Evolutionary conservation across 2,329 filamentous ascomycete genomes (phyloP), one percentile per base, ranked within the genome.

Genomic region (Lomentospora prolificans): DNA sequence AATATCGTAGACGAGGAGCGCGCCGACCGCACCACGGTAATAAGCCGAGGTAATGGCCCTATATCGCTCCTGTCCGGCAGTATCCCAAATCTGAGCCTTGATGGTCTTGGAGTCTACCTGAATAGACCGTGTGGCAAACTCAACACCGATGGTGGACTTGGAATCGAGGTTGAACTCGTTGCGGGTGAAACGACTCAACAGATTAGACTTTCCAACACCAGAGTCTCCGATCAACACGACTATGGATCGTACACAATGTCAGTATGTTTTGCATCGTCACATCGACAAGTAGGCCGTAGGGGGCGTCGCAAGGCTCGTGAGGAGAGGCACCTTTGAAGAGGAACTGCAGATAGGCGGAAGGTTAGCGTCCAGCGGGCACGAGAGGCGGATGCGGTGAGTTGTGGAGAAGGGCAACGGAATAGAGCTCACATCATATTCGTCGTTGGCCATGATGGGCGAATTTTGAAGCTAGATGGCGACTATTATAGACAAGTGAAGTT

Each of bases 81-180:
- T 99, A 79, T 99, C 94, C 94, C 95, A 99, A 68, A 99, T 99
- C 79, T 99, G 94, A 65, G 94, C 94, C 82, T 99, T 99, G 85
- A 99, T 99, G 61, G 94, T 99, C 83, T 99, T 99, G 69, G 89
- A 88, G 75, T 99, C 94, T 68, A 99, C 94, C 76, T 97, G 92
- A 71, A 99, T 99, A 64, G 90, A 96, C 62, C 94, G 86, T 65
- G 94, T 99, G 66, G 95, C 94, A 72, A 99, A 99, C 77, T 99
- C 94, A 73, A 99, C 94, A 67, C 94, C 94, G 76, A 99, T 99
- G 65, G 94, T 99, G 61, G 94, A 97, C 84, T 99, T 97, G 73
- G 92, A 95, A 77, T 99, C 94, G 63, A 97, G 83, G 77, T 97
- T 97, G 87, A 99, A 99, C 77, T 99, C 94, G 75, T 99, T 97